Evolutionary conservation across 1,139 yeast species (phyloP).

Genomic region (Taphrina flavorubra): DNA sequence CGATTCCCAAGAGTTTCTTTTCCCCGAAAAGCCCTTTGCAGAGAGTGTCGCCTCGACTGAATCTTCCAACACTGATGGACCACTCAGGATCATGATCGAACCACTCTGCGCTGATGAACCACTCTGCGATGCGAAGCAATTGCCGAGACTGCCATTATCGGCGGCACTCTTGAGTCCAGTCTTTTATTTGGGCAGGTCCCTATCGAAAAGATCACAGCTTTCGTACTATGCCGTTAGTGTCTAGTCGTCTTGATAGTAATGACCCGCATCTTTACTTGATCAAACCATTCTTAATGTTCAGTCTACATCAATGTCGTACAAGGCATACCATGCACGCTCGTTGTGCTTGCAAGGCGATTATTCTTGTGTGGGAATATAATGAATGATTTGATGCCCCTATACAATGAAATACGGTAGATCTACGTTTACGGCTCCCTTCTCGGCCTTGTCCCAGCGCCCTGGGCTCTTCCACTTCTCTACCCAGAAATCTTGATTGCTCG

Average conservation of each 20-base stretch:
- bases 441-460: no score
- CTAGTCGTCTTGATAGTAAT: neutral
- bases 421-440: neutral
- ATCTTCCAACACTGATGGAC: neutral
- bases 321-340: no score
- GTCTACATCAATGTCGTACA: no score
- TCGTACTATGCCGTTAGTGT: constrained; percentile 17
- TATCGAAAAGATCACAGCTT: neutral
- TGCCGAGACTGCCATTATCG: constrained; percentile 6
- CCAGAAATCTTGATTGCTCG: constrained; percentile 44
- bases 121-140: neutral
- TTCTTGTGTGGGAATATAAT: neutral
- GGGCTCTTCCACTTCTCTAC: neutral
- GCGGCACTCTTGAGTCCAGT: constrained; percentile 13
- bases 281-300: no score
- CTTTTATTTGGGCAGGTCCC: neutral
- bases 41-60: constrained; percentile 2
- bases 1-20: neutral
- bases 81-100: neutral
- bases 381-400: constrained; percentile 12
- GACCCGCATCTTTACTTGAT: no score
- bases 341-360: no score
- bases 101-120: neutral
- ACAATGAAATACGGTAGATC: constrained; percentile 8
- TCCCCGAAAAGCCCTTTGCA: constrained; percentile 1